Evolutionary conservation across 2,329 filamentous ascomycete species (phyloP), one percentile per base, ranked within the genome.

Genomic region (Stagonosporopsis rhizophila): DNA sequence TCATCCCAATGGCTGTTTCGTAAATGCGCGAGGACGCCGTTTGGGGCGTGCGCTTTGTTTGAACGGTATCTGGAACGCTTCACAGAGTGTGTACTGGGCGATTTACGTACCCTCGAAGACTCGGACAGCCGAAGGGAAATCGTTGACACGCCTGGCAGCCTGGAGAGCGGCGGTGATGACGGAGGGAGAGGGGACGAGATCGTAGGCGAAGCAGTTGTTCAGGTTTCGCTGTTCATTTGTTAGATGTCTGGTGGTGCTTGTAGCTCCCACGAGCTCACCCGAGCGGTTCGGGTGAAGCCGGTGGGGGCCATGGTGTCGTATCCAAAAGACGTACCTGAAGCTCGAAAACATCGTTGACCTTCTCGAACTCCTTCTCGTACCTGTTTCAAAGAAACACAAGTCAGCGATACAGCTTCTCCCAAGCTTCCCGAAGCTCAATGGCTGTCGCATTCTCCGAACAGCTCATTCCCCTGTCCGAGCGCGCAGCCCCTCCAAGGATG

Each of bases 181-280:
- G 69, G 91, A 87, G 65, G 94, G 88, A 40, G 94, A 95, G 75
- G 96, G 95, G 67, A 99, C 95, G 75, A 99, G 89, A 88, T 99
- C 95, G 89, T 99, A 99, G 77, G 95, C 95, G 82, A 99, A 99
- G 78, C 92, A 94, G 84, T 99, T 99, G 89, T 99, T 99, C 76
- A 96, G 85, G 84, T 96, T 96, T 80, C 92, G 91, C 86, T 92
- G 75, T 65, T 15, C 20, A 17, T 8, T 19, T 44, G 53, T 74
- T 52, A 74, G 66, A 46, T 48, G 17, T 30, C 14, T 60, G 42
- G 25, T 40, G 34, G 32, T 9, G 37, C 53, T 25, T 28, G 22
- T 45, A 25, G 22, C 20, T 23, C 44, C 39, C 22, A 25, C 50
- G 44, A 39, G 48, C 48, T 37, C 41, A 55, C 56, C 56, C 52